Evolutionary conservation across 257 asterid species (phyloP), one percentile per base, ranked within the genome.

Genomic region (Cynanchum wilfordii): DNA sequence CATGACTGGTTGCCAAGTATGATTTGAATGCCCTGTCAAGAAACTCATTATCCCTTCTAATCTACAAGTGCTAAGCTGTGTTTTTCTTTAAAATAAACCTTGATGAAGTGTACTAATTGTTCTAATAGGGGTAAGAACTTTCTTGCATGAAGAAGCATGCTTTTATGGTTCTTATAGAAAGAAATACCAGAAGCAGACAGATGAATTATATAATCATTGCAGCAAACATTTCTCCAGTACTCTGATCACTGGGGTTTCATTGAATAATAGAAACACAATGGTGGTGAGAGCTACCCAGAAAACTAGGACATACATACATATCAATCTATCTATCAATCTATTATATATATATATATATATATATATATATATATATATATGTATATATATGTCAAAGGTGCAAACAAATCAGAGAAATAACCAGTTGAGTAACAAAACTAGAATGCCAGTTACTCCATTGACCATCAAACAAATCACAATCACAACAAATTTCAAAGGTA

Each of bases 1-100:
- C 96, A 86, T 88, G 67, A 82, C 84, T 11, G 87, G 81, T 72
- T 63, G 47, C 89, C 87, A 77, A 80, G 79, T 69, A 66, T 73
- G 79, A 74, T 76, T 71, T 16, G 76, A 75, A 27, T 60, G 69
- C 73, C 88, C 90, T 86, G 88, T 81, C 60, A 83, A 87, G 73
- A 83, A 79, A 74, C 73, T 72, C 86, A 80, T 75, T 64, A 44
- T 80, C 71, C 72, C 56, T 58, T 66, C 77, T 51, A 72, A 38
- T 45, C 59, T 69, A 75, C 62, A 76, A 76, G 24, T 17, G 47
- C 58, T 27, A 76, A 59, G n/a, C 33, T 68, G 5, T 13, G 42
- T 13, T 36, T 52, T 58, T 64, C 38, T 62, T 50, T 17, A 59
- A 62, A 47, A 50, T 51, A 63, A 73, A 58, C n/a, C 16, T 60